phyloP scores from a whole-genome alignment of 2,329 filamentous ascomycete species.

The Anisogramma anomala region DNA sequence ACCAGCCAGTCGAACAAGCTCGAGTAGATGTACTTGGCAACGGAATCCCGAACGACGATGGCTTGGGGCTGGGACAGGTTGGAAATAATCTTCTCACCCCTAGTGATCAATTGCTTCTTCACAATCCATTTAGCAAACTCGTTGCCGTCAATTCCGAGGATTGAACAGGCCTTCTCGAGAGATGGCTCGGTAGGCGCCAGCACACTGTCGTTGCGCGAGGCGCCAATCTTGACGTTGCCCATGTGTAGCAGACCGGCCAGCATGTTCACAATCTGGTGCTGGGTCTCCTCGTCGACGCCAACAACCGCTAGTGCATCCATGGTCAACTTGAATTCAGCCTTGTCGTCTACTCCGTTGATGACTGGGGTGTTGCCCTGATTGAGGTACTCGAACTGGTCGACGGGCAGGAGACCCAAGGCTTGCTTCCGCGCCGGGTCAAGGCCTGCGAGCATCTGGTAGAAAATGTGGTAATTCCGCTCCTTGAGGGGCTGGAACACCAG shows the following conservation, averaged over 20 bases:
- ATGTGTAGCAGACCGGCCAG: conserved; percentile 86
- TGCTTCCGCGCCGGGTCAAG: conserved; percentile 74
- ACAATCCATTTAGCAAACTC: conserved; percentile 97
- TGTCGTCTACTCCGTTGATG: conserved; percentile 93
- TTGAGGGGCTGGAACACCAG: conserved; percentile 95
- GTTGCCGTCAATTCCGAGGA: conserved; percentile 74
- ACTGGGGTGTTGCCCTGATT: conserved; percentile 87
- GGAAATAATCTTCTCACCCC: conserved; percentile 94
- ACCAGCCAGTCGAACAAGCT: conserved; percentile 98
- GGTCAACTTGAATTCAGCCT: conserved; percentile 82
- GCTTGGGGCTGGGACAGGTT: conserved; percentile 91
- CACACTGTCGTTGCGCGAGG: conserved; percentile 77
- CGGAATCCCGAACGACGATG: conserved; percentile 87
- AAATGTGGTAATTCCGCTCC: conserved; percentile 98
- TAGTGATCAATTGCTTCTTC: conserved; percentile 94
- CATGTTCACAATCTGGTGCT: conserved; percentile 77
- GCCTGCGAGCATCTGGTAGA: conserved; percentile 92
- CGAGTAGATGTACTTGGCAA: conserved; percentile 97
- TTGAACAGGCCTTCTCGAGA: conserved; percentile 65
- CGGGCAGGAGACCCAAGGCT: conserved; percentile 64
- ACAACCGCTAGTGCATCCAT: conserved; percentile 79
- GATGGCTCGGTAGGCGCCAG: conserved; percentile 72
- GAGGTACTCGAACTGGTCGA: conserved; percentile 90
- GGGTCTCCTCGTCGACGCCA: conserved; percentile 63
- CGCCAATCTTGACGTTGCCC: conserved; percentile 91